Evolutionary conservation across 805 yeast species (phyloP).

Genomic region (Barnettozyma siamensis): DNA sequence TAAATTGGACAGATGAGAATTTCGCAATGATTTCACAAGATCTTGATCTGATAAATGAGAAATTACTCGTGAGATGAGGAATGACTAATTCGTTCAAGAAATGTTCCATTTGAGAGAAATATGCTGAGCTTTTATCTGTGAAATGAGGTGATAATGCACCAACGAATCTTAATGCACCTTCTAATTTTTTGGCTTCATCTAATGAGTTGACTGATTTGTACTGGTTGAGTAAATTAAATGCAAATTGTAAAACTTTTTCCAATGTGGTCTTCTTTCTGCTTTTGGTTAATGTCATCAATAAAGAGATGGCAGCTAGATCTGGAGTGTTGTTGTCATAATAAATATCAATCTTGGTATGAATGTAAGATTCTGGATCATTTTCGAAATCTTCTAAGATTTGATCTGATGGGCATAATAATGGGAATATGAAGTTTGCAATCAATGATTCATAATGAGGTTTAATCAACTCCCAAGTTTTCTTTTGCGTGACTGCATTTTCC

Average conservation of each 20-base stretch:
- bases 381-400: constrained; percentile 70
- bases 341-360: constrained; percentile 63
- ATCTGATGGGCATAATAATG: constrained; percentile 65
- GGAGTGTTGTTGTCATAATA: constrained; percentile 61
- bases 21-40: constrained; percentile 60
- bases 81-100: constrained; percentile 59
- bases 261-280: constrained; percentile 59
- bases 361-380: constrained; percentile 83
- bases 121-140: constrained; percentile 49
- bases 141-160: constrained; percentile 65
- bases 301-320: constrained; percentile 72
- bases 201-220: constrained; percentile 29
- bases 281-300: constrained; percentile 65
- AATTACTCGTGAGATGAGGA: constrained; percentile 61
- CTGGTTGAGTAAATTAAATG: constrained; percentile 41
- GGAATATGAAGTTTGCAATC: constrained; percentile 67
- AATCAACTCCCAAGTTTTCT: constrained; percentile 60
- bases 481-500: constrained; percentile 53
- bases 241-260: constrained; percentile 55
- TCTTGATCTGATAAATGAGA: constrained; percentile 70
- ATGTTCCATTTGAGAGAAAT: constrained; percentile 56
- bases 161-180: constrained; percentile 73
- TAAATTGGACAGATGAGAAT: constrained; percentile 56
- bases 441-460: constrained; percentile 61
- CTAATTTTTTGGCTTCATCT: constrained; percentile 59